Base-by-base conservation (phyloP, 2,329 filamentous ascomycete genomes). In the Scytalidium sp. region DNA sequence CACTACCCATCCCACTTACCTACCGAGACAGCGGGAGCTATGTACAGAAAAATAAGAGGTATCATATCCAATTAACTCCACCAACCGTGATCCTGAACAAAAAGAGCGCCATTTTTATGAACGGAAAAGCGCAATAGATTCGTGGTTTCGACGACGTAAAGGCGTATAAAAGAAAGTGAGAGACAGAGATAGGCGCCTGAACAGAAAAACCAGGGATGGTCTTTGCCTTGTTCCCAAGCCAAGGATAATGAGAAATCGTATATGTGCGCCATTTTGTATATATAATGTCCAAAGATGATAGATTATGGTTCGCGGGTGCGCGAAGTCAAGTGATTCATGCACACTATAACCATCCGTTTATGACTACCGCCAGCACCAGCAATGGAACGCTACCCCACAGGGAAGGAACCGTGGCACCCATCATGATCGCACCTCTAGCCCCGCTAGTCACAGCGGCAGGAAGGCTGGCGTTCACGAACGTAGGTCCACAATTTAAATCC, bases 401-500 rank as follows among this genome's bases (percentile, higher is more conserved):
- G 5, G 32, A 36, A 15, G 32, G 32, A 10, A 36, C 32, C 15
- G 13, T 36, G 5, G 15, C 2, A 19, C 45, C 8, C 11, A n/a
- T 5, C 5, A n/a, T n/a, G 11, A 36, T 15, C 13, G 32, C 44
- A 7, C 32, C 39, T 2, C 41, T 49, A 8, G 59, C n/a, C n/a
- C n/a, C n/a, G n/a, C n/a, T n/a, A n/a, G n/a, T n/a, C n/a, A n/a
- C 50, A 3, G 57, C 64, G 0, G 63, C 67, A 0, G 79, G 73
- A 3, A 84, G 63, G n/a, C 75, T 78, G 39, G 71, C 68, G 55
- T 84, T 84, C 52, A 80, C 79, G 56, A 83, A 87, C 13, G 64
- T 66, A 0, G 73, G 67, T 0, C 83, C 83, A 59, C 83, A 87
- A 3, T 76, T 75, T 10, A 81, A 73, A 62, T 96, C 87, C 46